phyloP scores from a whole-genome alignment of 1,139 yeast species.

The Geotrichum citri-aurantii region DNA sequence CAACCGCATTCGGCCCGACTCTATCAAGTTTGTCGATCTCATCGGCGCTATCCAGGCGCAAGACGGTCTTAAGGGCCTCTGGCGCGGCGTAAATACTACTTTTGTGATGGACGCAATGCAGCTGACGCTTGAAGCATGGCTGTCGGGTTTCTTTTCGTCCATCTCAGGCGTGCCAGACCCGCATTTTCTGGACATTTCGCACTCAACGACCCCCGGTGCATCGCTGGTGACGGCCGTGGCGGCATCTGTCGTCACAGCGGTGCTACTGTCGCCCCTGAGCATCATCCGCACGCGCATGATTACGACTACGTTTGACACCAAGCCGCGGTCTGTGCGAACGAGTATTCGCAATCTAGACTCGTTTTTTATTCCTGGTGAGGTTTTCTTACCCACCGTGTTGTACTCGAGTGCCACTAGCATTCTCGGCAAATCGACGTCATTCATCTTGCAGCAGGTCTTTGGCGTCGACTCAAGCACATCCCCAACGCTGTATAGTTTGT shows the following conservation, averaged over 20 bases:
- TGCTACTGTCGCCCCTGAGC: constrained; percentile 77
- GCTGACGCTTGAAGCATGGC: constrained; percentile 84
- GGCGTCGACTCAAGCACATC: constrained; percentile 66
- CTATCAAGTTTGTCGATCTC: constrained; percentile 66
- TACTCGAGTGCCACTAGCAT: constrained; percentile 58
- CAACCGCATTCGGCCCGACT: constrained; percentile 48
- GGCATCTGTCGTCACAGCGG: constrained; percentile 68
- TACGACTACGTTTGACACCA: constrained; percentile 47
- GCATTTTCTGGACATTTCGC: constrained; percentile 73
- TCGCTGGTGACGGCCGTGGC: constrained; percentile 63
- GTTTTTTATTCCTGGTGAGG: constrained; percentile 51
- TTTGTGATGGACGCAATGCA: constrained; percentile 72
- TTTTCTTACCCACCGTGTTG: constrained; percentile 51
- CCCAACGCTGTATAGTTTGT: constrained; percentile 53
- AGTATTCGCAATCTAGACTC: constrained; percentile 40
- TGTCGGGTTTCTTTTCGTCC: constrained; percentile 80
- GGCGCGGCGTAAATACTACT: constrained; percentile 83
- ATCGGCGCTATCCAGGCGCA: constrained; percentile 60
- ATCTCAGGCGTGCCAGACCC: constrained; percentile 87
- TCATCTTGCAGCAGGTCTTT: constrained; percentile 55
- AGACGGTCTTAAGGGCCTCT: constrained; percentile 80
- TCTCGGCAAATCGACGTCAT: constrained; percentile 68
- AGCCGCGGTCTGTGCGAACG: constrained; percentile 37
- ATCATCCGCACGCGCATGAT: constrained; percentile 71
- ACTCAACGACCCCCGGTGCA: constrained; percentile 67